Evolutionary conservation across 441 rosid species (phyloP).

Genomic region (Populus trichocarpa): DNA sequence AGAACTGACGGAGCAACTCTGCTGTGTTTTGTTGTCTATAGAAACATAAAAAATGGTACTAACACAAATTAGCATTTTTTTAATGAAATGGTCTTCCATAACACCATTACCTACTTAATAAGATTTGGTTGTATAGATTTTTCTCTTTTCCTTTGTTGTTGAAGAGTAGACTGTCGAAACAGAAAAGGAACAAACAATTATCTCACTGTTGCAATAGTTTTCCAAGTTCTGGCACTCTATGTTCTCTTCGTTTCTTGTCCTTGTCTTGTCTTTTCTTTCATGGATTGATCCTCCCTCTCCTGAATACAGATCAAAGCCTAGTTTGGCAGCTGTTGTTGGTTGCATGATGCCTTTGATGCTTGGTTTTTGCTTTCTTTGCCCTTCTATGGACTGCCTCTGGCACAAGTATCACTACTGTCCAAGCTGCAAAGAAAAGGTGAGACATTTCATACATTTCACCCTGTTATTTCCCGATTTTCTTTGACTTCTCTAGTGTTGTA

Average conservation of each 20-base stretch:
- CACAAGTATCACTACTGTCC: constrained; percentile 94
- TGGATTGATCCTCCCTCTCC: not conserved
- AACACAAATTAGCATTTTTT: not conserved
- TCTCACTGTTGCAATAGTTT: not conserved
- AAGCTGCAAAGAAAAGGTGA: constrained; percentile 56
- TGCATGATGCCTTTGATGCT: constrained; percentile 75
- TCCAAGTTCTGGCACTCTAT: not conserved
- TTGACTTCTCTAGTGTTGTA: not conserved
- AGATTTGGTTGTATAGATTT: no score
- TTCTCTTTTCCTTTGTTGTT: no score
- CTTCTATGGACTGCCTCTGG: constrained; percentile 97
- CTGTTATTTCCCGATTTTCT: not conserved
- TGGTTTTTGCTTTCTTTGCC: constrained; percentile 80
- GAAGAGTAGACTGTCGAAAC: no score
- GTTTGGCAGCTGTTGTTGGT: constrained; percentile 63
- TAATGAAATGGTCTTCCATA: not conserved
- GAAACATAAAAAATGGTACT: not conserved
- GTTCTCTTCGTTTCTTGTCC: not conserved
- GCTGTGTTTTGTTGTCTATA: not conserved
- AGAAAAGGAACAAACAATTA: not conserved
- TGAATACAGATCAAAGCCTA: constrained; percentile 50
- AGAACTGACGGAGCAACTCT: not conserved
- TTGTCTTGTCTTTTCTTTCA: not conserved
- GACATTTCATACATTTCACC: not conserved
- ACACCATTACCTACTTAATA: no score